phyloP scores from a whole-genome alignment of 768 basidiomycete genomes.

The Leccinellum albellum region DNA sequence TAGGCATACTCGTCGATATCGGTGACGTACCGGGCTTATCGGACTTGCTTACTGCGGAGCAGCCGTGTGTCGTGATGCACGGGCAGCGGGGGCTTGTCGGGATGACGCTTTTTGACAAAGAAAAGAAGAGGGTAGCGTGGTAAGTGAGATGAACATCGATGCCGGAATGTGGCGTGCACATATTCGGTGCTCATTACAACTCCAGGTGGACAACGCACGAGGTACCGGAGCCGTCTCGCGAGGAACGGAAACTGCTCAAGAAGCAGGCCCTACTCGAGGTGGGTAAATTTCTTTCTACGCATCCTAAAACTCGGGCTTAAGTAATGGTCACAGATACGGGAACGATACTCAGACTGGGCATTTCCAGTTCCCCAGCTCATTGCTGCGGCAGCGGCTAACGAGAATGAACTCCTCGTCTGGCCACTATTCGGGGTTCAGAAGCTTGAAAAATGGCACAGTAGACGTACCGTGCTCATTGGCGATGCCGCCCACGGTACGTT shows the following conservation, averaged over 20 bases:
- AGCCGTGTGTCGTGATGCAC: conserved; percentile 29
- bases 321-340: conserved; percentile 19
- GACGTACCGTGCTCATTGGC: conserved; percentile 26
- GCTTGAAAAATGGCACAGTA: conserved; percentile 24
- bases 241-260: conserved; percentile 29
- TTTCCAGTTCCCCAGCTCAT: conserved; percentile 29
- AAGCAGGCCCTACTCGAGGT: conserved; percentile 20
- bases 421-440: conserved; percentile 26
- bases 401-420: conserved; percentile 22
- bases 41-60: conserved; percentile 16
- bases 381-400: conserved; percentile 15
- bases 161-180: background rate
- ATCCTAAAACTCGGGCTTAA: background rate
- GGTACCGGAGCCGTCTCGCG: conserved; percentile 22
- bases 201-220: conserved; percentile 31
- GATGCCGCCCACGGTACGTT: conserved; percentile 32
- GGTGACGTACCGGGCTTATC: conserved; percentile 22
- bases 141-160: conserved; percentile 1
- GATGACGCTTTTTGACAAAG: conserved; percentile 26
- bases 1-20: conserved; percentile 17
- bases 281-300: background rate
- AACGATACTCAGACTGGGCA: conserved; percentile 25
- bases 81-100: conserved; percentile 27
- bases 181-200: background rate
- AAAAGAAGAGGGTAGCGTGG: conserved; percentile 23